Base-by-base conservation (phyloP, 768 basidiomycete genomes). In the Pleurotus tuber-regium region DNA sequence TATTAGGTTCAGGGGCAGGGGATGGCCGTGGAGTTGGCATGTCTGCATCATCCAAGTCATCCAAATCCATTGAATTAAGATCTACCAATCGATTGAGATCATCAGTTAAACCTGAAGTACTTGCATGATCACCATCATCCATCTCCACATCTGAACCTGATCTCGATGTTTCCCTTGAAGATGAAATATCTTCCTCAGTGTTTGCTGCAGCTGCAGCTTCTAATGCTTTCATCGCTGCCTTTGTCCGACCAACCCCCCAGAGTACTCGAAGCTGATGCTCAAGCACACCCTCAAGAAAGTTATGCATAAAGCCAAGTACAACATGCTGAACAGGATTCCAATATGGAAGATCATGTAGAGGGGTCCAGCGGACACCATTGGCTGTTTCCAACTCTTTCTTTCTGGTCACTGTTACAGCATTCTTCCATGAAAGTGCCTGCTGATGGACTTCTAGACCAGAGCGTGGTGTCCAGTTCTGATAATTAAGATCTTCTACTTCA, bases 271-370 rank as follows among this genome's bases (percentile, higher is more conserved):
- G 51, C 23, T 67, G 63, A 48, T 60, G 39, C 39, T 62, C 33
- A 8, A 68, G 43, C 25, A 62, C 38, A 8, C 66, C 64, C 50
- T 63, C 61, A 2, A 65, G 39, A 54, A 54, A 61, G 42, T 65
- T 65, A 42, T 68, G 67, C 62, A 70, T 63, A 43, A 59, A 56
- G 3, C 65, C 67, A 29, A 70, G 55, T 12, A 66, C 25, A 28
- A 59, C 43, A 57, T 62, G 60, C 8, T 53, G 43, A 11, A 68
- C 61, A 43, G 67, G 65, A 33, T 68, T 59, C 59, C 65, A 64
- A 39, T 68, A 68, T 16, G 57, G 55, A 11, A 70, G 51, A 25
- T 47, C 24, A 50, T 63, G 59, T 9, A 68, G 33, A 28, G 61
- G 52, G n/a, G 65, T 61, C 62, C 63, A 69, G 12, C 59, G 50